Base-by-base conservation (phyloP, 2,329 filamentous ascomycete species). In the Exophiala dermatitidis region DNA sequence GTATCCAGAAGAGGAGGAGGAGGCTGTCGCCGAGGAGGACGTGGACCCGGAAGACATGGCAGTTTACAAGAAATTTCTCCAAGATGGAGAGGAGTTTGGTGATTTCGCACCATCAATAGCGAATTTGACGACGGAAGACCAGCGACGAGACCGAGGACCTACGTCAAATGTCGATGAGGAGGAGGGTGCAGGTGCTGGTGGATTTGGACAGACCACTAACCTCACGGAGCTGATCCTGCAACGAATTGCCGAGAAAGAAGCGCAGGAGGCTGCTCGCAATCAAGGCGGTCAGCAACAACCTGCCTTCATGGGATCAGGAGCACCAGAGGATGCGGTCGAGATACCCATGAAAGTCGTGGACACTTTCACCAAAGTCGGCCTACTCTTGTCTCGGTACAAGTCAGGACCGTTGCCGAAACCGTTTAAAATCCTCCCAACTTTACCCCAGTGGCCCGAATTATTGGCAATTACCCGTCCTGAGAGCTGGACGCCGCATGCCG, bases 361-460 rank as follows among this genome's bases (percentile, higher is more conserved):
- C 67, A 91, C 95, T 10, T 46, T 54, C 40, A 59, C 42, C 46
- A 89, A 84, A 73, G 84, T 95, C 63, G 91, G 90, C 56, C 77
- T 90, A 61, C 85, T 97, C 56, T 79, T 98, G 54, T 90, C 88
- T 29, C 83, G 91, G 60, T 97, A 95, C 76, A 95, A 95, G 72
- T 91, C 87, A 9, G 93, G 93, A n/a, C 91, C 91, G 61, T 79
- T 98, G 32, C 93, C 93, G 19, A 98, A 98, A 71, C 91, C 91
- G 0, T 95, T 98, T 78, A 97, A 97, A 72, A 90, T 97, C 60
- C 79, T 98, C 5, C 93, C 93, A 2, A 90, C 90, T 0, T 82
- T 97, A 9, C 90, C 90, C 5, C 83, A 93, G 64, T 97, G 90
- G 90, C 88, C 93, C 67, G 86, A 89, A 19, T 86, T 95, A 36